Base-by-base conservation (phyloP, 768 basidiomycete species). In the Calvatia gigantea region DNA sequence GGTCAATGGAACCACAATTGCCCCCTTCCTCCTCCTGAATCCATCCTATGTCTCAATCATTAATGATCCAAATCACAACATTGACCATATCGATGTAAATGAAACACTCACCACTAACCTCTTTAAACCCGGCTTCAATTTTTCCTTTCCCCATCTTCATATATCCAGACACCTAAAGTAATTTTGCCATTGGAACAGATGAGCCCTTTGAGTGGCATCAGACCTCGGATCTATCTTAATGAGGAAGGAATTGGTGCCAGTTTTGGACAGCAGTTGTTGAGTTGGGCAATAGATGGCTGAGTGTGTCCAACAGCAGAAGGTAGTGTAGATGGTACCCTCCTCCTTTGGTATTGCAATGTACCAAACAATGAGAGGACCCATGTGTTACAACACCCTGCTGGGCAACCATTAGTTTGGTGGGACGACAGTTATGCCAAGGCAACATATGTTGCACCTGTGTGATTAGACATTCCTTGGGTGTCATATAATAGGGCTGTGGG, bases 161-260 rank as follows among this genome's bases (percentile, higher is more conserved):
- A 49, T 31, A 27, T 37, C 1, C 37, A 33, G 4, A 51, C 49
- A 23, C 7, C 37, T 6, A 29, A 21, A 17, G 44, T 54, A 8
- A 56, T 52, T 27, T 58, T 61, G 25, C 57, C 58, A 1, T 33
- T 51, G 8, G 15, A 9, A 2, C 35, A 29, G 2, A 54, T 55
- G 48, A 19, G 32, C 44, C 8, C n/a, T 12, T 9, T 38, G n/a
- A 39, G 21, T 23, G 21, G 3, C 21, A 31, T 45, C n/a, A 46
- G 57, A 3, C 59, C 60, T 4, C 58, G 56, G 17, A 65, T 65
- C 6, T 62, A 59, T 60, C 51, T 65, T 8, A 61, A 62, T 37
- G 50, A 55, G 4, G 62, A 62, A 7, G 62, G 64, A 1, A 57
- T 62, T 39, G 57, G 56, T 3, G 59, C 62, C 1, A 56, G 61